These are phyloP conservation scores for Cyamopsis tetragonoloba DNA, from an alignment of 306 rosid genomes.

Conservation along the genomic window DNA sequence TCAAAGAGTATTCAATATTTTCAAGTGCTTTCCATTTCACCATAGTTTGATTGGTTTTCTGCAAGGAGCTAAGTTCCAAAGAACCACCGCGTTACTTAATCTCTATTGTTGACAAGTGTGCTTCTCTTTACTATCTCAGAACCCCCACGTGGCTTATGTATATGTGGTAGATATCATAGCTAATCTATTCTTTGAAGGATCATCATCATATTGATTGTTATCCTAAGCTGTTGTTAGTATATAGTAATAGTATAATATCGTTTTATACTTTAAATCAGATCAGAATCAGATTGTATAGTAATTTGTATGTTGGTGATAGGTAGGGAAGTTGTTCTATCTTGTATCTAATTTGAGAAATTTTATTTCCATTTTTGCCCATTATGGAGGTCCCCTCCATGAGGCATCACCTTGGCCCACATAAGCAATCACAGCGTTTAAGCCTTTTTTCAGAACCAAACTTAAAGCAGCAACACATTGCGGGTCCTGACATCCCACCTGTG, in stretches of 20 bases:
- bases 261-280: not conserved
- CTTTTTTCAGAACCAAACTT: constrained; percentile 43
- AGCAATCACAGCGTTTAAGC: constrained; percentile 28
- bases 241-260: too few species aligned
- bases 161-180: constrained; percentile 5
- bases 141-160: constrained; percentile 39
- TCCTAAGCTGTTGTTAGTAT: not conserved
- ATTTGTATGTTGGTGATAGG: constrained; percentile 18
- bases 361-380: constrained; percentile 29
- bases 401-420: constrained; percentile 23
- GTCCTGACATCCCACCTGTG: constrained; percentile 45
- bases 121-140: constrained; percentile 32
- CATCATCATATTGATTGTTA: not conserved
- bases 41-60: constrained; percentile 25
- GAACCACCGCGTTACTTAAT: constrained; percentile 24
- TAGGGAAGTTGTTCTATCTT: constrained; percentile 7
- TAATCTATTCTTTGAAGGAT: constrained; percentile 5
- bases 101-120: constrained; percentile 33
- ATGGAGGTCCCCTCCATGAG: constrained; percentile 26
- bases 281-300: constrained; percentile 19
- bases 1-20: constrained; percentile 24
- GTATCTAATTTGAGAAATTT: not conserved
- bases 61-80: not conserved
- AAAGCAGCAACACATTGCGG: constrained; percentile 39
- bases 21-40: constrained; percentile 19